These are phyloP conservation scores for Bothriochloa decipiens DNA, from an alignment of 176 grass and related monocot species.

Conservation along the genomic window DNA sequence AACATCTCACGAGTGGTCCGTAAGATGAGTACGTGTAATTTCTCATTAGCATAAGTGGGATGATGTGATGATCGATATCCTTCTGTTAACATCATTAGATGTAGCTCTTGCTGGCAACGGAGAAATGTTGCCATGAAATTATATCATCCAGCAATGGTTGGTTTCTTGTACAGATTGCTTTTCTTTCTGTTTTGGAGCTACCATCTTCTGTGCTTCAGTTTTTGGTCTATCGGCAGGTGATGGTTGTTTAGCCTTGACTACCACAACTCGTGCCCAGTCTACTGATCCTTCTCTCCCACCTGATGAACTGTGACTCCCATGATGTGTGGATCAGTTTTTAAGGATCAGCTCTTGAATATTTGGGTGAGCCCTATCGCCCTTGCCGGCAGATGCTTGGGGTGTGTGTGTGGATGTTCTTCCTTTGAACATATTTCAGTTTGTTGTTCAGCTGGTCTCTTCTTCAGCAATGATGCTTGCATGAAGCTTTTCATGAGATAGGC, in stretches of 20 bases:
- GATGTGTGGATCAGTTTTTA: not conserved
- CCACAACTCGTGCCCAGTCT: not conserved
- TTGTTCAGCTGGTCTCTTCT: not conserved
- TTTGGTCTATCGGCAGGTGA: not conserved
- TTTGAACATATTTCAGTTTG: not conserved
- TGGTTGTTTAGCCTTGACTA: not conserved
- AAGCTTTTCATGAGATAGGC: not conserved
- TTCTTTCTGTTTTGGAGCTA: not conserved
- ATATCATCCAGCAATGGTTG: not conserved
- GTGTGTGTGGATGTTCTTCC: not conserved
- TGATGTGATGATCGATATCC: not conserved
- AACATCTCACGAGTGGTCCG: conserved; percentile 20
- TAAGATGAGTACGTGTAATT: conserved; percentile 32
- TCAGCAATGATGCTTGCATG: not conserved
- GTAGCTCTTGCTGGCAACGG: not conserved
- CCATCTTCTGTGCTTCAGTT: not conserved
- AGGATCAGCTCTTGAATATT: not conserved
- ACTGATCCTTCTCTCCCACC: not conserved
- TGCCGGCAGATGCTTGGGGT: not conserved
- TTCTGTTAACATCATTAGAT: not conserved
- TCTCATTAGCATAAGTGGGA: not conserved
- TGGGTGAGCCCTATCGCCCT: not conserved
- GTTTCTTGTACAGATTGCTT: not conserved
- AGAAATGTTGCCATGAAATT: not conserved
- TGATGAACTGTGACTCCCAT: not conserved